phyloP scores from a whole-genome alignment of 2,329 filamentous ascomycete genomes.

The Aspergillus oerlinghausenensis region DNA sequence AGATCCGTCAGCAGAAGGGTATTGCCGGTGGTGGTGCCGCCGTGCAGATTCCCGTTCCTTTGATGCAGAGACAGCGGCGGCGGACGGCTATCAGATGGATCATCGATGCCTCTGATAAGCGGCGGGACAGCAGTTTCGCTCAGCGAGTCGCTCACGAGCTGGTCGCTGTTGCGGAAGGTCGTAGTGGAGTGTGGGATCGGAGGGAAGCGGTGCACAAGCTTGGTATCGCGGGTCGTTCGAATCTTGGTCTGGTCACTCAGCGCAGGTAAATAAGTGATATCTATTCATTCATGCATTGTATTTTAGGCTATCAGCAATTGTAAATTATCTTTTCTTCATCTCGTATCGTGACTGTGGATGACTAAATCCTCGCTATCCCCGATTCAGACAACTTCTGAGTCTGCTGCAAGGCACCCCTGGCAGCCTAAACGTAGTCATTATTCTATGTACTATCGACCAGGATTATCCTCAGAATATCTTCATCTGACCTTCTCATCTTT shows the following conservation, averaged over 20 bases:
- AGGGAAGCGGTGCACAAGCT: conserved; percentile 73
- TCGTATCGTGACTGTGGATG: not conserved
- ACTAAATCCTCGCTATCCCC: not conserved
- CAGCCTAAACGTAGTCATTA: too few species aligned
- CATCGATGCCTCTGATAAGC: conserved; percentile 74
- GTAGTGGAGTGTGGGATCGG: conserved; percentile 78
- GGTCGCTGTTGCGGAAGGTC: conserved; percentile 80
- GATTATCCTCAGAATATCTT: not conserved
- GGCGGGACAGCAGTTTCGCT: conserved; percentile 68
- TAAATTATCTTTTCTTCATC: not conserved
- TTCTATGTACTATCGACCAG: not conserved
- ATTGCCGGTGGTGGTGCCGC: conserved; percentile 80
- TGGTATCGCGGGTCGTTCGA: conserved; percentile 72
- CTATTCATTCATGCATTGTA: too few species aligned
- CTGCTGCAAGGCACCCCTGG: too few species aligned
- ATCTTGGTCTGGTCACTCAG: conserved; percentile 44
- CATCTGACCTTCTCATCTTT: not conserved
- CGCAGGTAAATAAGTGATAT: not conserved
- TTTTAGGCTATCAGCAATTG: not conserved
- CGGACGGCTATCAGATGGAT: conserved; percentile 85
- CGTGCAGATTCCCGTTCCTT: conserved; percentile 75
- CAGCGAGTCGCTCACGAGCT: conserved; percentile 80
- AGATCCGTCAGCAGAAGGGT: conserved; percentile 70
- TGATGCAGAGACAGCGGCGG: conserved; percentile 69
- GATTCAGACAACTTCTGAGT: not conserved